Evolutionary conservation across 2,329 filamentous ascomycete species (phyloP).

Genomic region (Penicillium glabrum): DNA sequence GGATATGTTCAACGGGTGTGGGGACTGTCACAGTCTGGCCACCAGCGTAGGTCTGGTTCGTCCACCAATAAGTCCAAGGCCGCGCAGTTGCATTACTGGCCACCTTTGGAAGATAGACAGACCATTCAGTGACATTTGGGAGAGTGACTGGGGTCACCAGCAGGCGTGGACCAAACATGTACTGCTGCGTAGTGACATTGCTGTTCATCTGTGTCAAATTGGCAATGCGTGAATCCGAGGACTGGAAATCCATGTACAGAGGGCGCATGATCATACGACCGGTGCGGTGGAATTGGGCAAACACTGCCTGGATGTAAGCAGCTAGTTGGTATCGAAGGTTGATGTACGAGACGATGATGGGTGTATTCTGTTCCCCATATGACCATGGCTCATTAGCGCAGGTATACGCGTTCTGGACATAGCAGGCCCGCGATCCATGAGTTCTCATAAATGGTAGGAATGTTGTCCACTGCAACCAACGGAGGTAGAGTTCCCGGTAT

Average conservation of each 20-base stretch:
- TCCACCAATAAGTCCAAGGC: conserved; percentile 45
- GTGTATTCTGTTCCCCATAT: conserved; percentile 58
- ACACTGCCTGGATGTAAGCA: conserved; percentile 31
- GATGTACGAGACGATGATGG: conserved; percentile 59
- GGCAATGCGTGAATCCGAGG: conserved; percentile 23
- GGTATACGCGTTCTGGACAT: conserved; percentile 43
- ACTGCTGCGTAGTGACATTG: conserved; percentile 40
- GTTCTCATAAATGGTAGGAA: conserved; percentile 61
- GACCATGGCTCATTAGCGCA: conserved; percentile 59
- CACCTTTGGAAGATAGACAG: conserved; percentile 37
- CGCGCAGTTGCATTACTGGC: conserved; percentile 18
- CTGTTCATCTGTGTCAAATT: conserved; percentile 26
- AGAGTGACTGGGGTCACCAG: conserved; percentile 37
- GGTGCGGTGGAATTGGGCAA: conserved; percentile 33
- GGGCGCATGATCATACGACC: conserved; percentile 40
- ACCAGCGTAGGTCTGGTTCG: conserved; percentile 39
- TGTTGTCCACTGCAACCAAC: conserved; percentile 66
- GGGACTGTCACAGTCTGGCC: conserved; percentile 33
- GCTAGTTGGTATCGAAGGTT: conserved; percentile 54
- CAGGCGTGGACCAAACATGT: conserved; percentile 41
- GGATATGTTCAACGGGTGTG: conserved; percentile 35
- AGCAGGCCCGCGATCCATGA: conserved; percentile 58
- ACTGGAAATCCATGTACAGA: conserved; percentile 40
- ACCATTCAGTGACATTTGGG: conserved; percentile 37
- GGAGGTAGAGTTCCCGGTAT: conserved; percentile 61